Percentiles rank a stretch among this genome's conserved stretches.
Conservation (phyloP, 129 eudicot species). For the Sambucus nigra region DNA sequence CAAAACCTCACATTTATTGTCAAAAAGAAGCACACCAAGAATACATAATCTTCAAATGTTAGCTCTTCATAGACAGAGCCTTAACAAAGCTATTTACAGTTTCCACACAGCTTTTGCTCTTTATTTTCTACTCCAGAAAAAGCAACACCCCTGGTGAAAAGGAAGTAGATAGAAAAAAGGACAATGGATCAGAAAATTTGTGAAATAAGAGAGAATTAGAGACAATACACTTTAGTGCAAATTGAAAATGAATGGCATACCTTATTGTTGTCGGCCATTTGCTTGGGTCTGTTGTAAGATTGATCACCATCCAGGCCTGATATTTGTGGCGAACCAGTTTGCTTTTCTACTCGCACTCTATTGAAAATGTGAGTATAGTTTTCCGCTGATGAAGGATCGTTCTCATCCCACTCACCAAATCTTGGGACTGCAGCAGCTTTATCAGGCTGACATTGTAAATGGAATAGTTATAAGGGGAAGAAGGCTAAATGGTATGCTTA, state of each 20-base stretch:
- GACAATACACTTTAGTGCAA: background rate
- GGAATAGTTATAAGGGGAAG: background rate
- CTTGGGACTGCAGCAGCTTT: conserved; percentile 69
- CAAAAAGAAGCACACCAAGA: conserved; percentile 25
- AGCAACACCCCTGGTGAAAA: conserved; percentile 25
- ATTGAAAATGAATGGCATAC: conserved; percentile 16
- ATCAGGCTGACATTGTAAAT: conserved; percentile 40
- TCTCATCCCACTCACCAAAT: conserved; percentile 85
- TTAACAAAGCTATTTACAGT: conserved; percentile 35
- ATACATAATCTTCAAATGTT: conserved; percentile 18
- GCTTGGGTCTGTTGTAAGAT: conserved; percentile 24
- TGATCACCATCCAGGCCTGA: conserved; percentile 23
- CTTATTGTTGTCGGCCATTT: conserved; percentile 19
- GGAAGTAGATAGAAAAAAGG: conserved; percentile 5
- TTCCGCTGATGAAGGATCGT: conserved; percentile 61
- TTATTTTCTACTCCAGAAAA: conserved; percentile 31
- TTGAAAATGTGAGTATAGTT: conserved; percentile 64
- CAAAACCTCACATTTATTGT: conserved; percentile 24
- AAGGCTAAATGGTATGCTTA: no score
- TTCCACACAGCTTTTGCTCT: conserved; percentile 8
- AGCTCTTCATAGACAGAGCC: conserved; percentile 24
- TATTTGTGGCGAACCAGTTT: conserved; percentile 23
- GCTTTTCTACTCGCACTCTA: conserved; percentile 50
- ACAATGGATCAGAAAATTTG: background rate
- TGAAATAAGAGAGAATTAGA: background rate